Base-by-base conservation (phyloP, 2,329 filamentous ascomycete genomes). In the Diplodia corticola region DNA sequence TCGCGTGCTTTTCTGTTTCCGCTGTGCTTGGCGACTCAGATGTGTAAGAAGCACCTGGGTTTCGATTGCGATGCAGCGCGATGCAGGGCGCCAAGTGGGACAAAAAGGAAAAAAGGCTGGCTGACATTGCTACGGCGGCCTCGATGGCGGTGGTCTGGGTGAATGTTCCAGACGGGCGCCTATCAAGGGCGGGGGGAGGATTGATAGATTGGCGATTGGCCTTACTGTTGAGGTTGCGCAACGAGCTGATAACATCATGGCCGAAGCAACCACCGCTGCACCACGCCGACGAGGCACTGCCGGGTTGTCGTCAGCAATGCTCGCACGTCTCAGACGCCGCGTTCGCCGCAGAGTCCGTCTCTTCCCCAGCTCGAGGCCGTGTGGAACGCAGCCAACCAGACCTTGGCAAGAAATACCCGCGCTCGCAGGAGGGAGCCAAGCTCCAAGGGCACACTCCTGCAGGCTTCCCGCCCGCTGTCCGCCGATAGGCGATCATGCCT, bases 401-500 rank as follows among this genome's bases (percentile, higher is more conserved):
- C 46, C 60, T 63, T 53, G 48, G 50, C 59, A 63, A 30, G 37
- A 20, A n/a, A 49, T 33, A 46, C 40, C 35, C 57, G n/a, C 40
- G 44, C 17, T 57, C 33, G 33, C 22, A 28, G 33, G 50, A 1
- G 30, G 12, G 30, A 33, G 30, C 30, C 12, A 33, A 12, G 30
- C 30, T 33, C 30, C 30, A 33, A 33, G 9, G 30, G 30, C 30
- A 3, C 30, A 1, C 13, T 40, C 35, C 35, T 17, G 35, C 35
- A 17, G 37, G 22, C 53, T 22, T 40, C n/a, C 33, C 53, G 53
- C 53, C 22, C 33, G 37, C 54, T 37, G 54, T 26, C 59, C 60
- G 33, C 46, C 15, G 60, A 63, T 63, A 63, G 60, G 46, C 48
- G 60, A 63, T 63, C 60, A 37, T 63, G 60, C 60, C 60, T 22